A percentile compares a stretch with the other conserved stretches of the same genome.
Evolutionary conservation across 2,329 filamentous ascomycete genomes (phyloP).

Genomic region (Pseudodiploospora longispora): DNA sequence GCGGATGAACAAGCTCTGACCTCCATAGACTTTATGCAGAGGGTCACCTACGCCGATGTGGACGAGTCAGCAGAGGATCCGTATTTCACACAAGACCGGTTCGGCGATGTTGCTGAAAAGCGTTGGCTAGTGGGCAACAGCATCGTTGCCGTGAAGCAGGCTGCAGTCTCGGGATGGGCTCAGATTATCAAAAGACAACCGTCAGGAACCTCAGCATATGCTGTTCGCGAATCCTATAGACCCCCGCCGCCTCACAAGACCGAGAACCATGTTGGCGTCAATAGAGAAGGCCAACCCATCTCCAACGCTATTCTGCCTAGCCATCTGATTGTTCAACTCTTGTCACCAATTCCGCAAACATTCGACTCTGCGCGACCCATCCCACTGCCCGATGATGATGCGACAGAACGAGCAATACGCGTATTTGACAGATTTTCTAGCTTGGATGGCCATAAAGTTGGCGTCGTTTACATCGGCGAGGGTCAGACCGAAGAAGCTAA

Average conservation of each 20-base stretch:
- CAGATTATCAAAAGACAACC: slow-evolving; percentile 65
- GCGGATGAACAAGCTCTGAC: slow-evolving; percentile 90
- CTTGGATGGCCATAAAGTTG: slow-evolving; percentile 91
- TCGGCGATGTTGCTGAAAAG: slow-evolving; percentile 58
- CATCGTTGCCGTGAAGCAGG: slow-evolving; percentile 66
- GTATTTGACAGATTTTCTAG: slow-evolving; percentile 82
- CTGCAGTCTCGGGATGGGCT: slow-evolving; percentile 57
- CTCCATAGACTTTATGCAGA: slow-evolving; percentile 90
- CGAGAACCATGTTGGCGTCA: slow-evolving; percentile 37
- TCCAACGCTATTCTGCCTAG: slow-evolving; percentile 62
- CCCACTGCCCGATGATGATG: slow-evolving; percentile 62
- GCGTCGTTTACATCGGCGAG: slow-evolving; percentile 86
- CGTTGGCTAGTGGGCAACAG: slow-evolving; percentile 68
- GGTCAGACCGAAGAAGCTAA: slow-evolving; percentile 75
- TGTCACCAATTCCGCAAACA: slow-evolving; percentile 53
- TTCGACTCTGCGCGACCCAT: slow-evolving; percentile 60
- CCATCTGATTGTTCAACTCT: slow-evolving; percentile 62
- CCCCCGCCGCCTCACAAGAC: slow-evolving; percentile 51
- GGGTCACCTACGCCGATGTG: slow-evolving; percentile 76
- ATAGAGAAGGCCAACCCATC: slow-evolving; percentile 43
- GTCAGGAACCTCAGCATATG: slow-evolving; percentile 55
- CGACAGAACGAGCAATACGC: slow-evolving; percentile 64
- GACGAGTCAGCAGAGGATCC: slow-evolving; percentile 65
- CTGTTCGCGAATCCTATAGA: slow-evolving; percentile 51
- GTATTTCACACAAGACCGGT: slow-evolving; percentile 55